phyloP scores from a whole-genome alignment of 1,284 basidiomycete species.

The Anthracocystis panici-leucophaei region DNA sequence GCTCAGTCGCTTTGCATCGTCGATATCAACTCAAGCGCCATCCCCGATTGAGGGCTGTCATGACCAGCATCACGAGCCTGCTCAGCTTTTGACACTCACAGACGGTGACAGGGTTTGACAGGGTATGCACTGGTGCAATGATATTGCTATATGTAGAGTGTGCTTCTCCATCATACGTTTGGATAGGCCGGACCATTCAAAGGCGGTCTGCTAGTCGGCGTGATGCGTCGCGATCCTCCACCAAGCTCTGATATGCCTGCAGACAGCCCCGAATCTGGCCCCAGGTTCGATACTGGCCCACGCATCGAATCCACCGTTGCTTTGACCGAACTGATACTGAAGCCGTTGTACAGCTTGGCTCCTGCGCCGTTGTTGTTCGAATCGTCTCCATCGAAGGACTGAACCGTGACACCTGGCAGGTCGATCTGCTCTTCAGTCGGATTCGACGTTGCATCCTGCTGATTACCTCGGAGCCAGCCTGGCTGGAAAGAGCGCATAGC shows the following conservation, averaged over 20 bases:
- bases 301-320: slow-evolving; percentile 64
- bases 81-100: not conserved
- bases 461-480: slow-evolving; percentile 26
- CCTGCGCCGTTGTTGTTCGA: slow-evolving; percentile 17
- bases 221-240: slow-evolving; percentile 43
- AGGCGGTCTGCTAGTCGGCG: slow-evolving; percentile 57
- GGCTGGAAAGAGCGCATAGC: slow-evolving; percentile 27
- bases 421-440: slow-evolving; percentile 29
- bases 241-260: slow-evolving; percentile 2
- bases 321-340: slow-evolving; percentile 64
- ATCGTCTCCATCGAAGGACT: slow-evolving; percentile 51
- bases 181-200: slow-evolving; percentile 28
- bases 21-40: not conserved
- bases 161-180: not conserved
- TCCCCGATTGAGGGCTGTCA: not conserved
- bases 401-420: slow-evolving; percentile 60
- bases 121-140: slow-evolving; percentile 3
- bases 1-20: not conserved
- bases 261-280: slow-evolving; percentile 11
- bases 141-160: not conserved
- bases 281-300: slow-evolving; percentile 28
- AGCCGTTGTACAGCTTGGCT: slow-evolving; percentile 42
- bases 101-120: not conserved
- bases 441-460: not conserved
- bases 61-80: not conserved